Base-by-base conservation (phyloP, 2,329 filamentous ascomycete species). In the Arachnomyces sp. region DNA sequence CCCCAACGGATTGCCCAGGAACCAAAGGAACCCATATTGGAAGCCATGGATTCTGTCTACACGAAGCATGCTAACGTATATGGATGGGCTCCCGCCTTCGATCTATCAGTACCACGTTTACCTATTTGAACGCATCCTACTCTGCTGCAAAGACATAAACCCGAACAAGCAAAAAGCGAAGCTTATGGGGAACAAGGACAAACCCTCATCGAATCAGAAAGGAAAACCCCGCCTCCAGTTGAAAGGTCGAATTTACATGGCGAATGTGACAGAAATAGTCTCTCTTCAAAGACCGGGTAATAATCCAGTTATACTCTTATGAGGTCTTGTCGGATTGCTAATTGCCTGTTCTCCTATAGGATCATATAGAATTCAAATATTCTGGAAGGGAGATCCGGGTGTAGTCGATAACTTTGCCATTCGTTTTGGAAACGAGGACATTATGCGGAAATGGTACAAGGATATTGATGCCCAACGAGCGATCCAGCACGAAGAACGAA, bases 191-290 rank as follows among this genome's bases (percentile, higher is more conserved):
- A 62, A 62, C 60, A 87, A 84, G 60, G 85, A 87, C 41, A 90
- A 86, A 58, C 82, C 70, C 13, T 56, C 70, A 12, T 74, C 78
- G 43, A 86, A 80, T 61, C 81, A 78, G 59, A 84, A 78, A 53
- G 84, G 83, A 31, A 95, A 90, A 64, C 68, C 73, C 18, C 77
- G 75, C 51, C 73, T 96, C 45, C 89, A 95, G 63, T 74, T 98
- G 21, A 98, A 98, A 65, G 92, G 92, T 30, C 80, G 92, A 38
- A 98, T 98, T 54, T 96, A 95, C 67, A 96, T 98, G 89, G 88
- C 89, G 52, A 98, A 98, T 57, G 90, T 98, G 40, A 96, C 89
- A 30, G 87, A 95, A 61, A 82, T 95, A n/a, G 72, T 95, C 31
- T 89, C 84, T 13, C 72, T 92, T 44, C 80, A 83, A 36, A 95